Conservation (phyloP, 345 rosid species). For the Lumnitzera littorea region DNA sequence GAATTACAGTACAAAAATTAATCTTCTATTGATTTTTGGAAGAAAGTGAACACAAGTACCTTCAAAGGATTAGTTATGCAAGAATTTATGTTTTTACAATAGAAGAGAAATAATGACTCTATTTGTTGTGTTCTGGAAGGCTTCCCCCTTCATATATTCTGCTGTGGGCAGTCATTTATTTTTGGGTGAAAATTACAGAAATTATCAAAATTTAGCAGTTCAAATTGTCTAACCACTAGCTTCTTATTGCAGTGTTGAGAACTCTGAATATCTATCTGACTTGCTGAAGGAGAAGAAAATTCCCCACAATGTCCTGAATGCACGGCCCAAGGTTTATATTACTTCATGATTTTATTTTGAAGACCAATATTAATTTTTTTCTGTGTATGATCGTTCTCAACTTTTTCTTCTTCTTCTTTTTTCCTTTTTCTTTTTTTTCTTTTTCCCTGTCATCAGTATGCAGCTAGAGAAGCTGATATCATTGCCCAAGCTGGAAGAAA, state of each 20-base stretch:
- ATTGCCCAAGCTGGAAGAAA: slow-evolving; percentile 94
- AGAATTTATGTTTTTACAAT: neutral
- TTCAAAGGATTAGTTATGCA: neutral
- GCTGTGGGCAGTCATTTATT: no score
- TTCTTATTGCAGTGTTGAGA: slow-evolving; percentile 74
- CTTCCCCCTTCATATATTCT: neutral
- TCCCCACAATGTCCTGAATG: slow-evolving; percentile 93
- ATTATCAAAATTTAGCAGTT: neutral
- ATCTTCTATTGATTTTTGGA: no score
- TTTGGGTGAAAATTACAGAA: no score
- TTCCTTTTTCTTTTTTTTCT: slow-evolving; percentile 4
- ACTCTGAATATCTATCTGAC: slow-evolving; percentile 84
- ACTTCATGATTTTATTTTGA: neutral
- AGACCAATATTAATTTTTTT: no score
- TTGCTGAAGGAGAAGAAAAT: slow-evolving; percentile 68
- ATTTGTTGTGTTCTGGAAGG: no score
- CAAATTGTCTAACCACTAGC: neutral
- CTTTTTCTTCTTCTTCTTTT: neutral
- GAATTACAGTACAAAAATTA: no score
- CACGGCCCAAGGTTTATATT: slow-evolving; percentile 77
- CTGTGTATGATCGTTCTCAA: neutral
- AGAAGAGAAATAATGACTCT: no score
- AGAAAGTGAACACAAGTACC: no score
- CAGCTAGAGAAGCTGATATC: slow-evolving; percentile 90
- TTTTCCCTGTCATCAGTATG: slow-evolving; percentile 47